Evolutionary conservation across 2,329 filamentous ascomycete genomes (phyloP), one percentile per base, ranked within the genome.

Genomic region (Ceratocystiopsis sp.): DNA sequence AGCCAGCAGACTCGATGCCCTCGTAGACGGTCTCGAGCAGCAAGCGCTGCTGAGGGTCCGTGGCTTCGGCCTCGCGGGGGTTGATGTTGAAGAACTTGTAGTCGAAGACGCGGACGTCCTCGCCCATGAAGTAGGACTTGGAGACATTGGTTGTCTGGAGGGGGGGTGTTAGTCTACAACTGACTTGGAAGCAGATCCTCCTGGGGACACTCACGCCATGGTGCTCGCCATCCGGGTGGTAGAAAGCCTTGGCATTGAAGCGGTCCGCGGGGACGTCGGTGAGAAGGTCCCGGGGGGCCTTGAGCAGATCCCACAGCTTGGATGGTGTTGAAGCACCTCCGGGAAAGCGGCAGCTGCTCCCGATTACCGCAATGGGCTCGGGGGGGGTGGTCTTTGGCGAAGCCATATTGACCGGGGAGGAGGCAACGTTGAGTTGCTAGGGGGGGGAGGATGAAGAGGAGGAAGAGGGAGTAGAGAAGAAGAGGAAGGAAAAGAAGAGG

Each of bases 21-120:
- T 63, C 57, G 41, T 60, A 63, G 10, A 55, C 53, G 0, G 52
- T 53, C 45, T 64, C 59, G 3, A 61, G 51, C n/a, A 59, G 37
- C 14, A 55, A 47, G 0, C 59, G 49, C 17, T 59, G 55, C 34
- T 59, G 55, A 0, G 57, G 57, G 33, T 61, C 59, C 44, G 62
- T 59, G 13, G 52, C 46, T 13, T 51, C 49, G 16, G 57, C 58
- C 40, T 62, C 59, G 11, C 46, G 45, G 2, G 51, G 49, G 6
- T 50, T 51, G 19, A 62, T 54, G 39, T 52, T 49, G 48, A 63
- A 63, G 42, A 61, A 62, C 0, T 21, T 16, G 19, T 57, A 55
- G 41, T 66, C 60, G 36, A 66, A 61, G 2, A 53, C 50, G 3
- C 45, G 38, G 0, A 52, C 53, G 35, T 47, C 46, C 13, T 60